Percentiles rank a stretch among this genome's conserved stretches.
Evolutionary conservation across 2,329 filamentous ascomycete species (phyloP).

Genomic region (Trichoderma endophyticum): DNA sequence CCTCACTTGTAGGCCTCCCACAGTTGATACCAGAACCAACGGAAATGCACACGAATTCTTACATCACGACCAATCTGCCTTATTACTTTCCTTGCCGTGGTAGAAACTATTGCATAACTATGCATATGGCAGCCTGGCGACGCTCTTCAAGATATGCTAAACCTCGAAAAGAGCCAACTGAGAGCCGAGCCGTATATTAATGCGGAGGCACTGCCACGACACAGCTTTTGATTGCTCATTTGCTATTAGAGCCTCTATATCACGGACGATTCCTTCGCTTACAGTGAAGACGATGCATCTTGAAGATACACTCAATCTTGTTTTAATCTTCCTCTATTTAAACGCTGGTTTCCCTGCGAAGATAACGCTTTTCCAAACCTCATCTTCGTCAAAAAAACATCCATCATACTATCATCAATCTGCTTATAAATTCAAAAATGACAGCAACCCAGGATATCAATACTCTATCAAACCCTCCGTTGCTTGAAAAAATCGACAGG

Average conservation of each 20-base stretch:
- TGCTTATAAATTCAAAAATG: background rate
- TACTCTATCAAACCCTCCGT: too few relatives aligned
- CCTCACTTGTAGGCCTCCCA: background rate
- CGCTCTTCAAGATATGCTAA: background rate
- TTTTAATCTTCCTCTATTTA: background rate
- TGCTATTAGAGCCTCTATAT: background rate
- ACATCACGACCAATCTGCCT: background rate
- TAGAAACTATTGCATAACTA: background rate
- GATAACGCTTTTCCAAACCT: background rate
- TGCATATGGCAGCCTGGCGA: background rate
- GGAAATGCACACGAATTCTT: background rate
- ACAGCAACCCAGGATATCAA: background rate
- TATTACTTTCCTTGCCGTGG: too few relatives aligned
- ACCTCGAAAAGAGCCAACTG: background rate
- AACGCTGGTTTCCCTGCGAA: background rate
- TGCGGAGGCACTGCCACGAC: background rate
- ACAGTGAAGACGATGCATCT: background rate
- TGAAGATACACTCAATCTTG: background rate
- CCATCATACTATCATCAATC: background rate
- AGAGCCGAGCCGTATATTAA: background rate
- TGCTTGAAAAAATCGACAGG: background rate
- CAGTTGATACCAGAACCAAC: background rate
- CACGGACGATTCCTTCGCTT: background rate
- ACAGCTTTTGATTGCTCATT: background rate
- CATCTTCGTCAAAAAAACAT: background rate